These are phyloP conservation scores for Metschnikowia noctiluminum DNA, from an alignment of 805 yeast genomes.

Conservation along the genomic window DNA sequence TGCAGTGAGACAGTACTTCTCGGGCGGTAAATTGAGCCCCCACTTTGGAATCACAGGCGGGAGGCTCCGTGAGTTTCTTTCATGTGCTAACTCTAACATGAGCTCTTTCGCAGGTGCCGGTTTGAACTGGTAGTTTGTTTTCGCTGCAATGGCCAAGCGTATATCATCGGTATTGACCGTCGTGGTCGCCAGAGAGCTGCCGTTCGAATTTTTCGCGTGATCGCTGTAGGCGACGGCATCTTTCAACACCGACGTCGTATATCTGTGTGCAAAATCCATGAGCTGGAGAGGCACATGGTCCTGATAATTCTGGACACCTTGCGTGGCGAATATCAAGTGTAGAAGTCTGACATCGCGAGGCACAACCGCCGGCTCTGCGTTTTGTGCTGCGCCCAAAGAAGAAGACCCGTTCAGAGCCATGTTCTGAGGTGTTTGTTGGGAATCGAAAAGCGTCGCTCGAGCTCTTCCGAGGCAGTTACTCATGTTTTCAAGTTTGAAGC, in stretches of 20 bases:
- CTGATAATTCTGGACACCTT: constrained; percentile 86
- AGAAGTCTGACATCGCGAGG: constrained; percentile 92
- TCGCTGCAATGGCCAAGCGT: constrained; percentile 86
- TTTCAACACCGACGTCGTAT: constrained; percentile 79
- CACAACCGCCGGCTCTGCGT: constrained; percentile 28
- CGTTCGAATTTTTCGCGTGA: constrained; percentile 52
- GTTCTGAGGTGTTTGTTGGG: no score
- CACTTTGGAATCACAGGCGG: constrained; percentile 90
- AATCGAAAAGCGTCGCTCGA: no score
- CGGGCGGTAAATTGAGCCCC: constrained; percentile 96
- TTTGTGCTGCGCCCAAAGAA: constrained; percentile 8
- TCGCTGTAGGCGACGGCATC: constrained; percentile 90
- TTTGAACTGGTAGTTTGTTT: constrained; percentile 94
- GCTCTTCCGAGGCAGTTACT: not conserved
- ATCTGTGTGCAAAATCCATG: constrained; percentile 93
- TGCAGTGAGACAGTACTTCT: constrained; percentile 90
- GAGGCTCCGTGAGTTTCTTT: constrained; percentile 81
- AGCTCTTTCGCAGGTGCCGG: constrained; percentile 93
- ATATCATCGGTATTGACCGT: constrained; percentile 82
- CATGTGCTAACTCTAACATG: constrained; percentile 85
- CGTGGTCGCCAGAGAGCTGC: constrained; percentile 25
- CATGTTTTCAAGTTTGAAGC: not conserved
- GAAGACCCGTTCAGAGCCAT: constrained; percentile 12
- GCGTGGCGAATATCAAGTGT: constrained; percentile 89
- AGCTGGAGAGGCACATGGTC: constrained; percentile 94